A percentile compares a stretch with the other conserved stretches of the same genome.
phyloP scores from a whole-genome alignment of 345 rosid species.

The Rhodamnia argentea region DNA sequence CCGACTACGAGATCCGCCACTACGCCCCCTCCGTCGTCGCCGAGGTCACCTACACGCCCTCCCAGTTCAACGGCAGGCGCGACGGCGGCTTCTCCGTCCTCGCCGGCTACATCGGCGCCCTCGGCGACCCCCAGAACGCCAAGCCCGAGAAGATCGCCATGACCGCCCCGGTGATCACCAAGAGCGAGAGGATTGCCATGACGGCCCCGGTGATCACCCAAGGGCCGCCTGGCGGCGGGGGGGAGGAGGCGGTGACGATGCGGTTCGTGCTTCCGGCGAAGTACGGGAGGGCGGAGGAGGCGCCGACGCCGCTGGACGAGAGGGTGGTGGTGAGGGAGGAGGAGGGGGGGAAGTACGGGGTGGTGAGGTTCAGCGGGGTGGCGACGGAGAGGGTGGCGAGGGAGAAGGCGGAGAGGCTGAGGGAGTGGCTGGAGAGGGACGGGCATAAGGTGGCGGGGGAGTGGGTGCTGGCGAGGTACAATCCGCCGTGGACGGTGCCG shows the following conservation, averaged over 20 bases:
- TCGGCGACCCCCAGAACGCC: conserved; percentile 69
- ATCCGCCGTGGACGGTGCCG: conserved; percentile 88
- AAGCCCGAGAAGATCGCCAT: conserved; percentile 78
- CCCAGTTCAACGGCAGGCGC: conserved; percentile 50
- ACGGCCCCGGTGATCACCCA: conserved; percentile 79
- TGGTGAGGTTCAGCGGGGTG: conserved; percentile 57
- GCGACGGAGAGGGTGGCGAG: conserved; percentile 51
- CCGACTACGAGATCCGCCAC: conserved; percentile 70
- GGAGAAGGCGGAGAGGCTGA: conserved; percentile 62
- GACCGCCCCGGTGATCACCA: conserved; percentile 79
- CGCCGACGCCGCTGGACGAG: conserved; percentile 78
- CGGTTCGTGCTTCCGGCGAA: conserved; percentile 67
- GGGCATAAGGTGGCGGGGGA: conserved; percentile 62
- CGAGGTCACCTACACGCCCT: conserved; percentile 62
- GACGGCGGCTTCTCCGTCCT: conserved; percentile 73
- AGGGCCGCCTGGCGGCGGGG: conserved; percentile 2
- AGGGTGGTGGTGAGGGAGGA: conserved; percentile 68
- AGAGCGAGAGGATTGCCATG: conserved; percentile 68
- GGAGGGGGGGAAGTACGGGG: conserved; percentile 65
- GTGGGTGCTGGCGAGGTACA: conserved; percentile 63
- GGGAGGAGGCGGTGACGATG: conserved; percentile 61
- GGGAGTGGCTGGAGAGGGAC: conserved; percentile 52
- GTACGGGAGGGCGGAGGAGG: conserved; percentile 69
- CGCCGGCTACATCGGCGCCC: conserved; percentile 79
- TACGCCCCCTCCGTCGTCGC: conserved; percentile 60